Conservation (phyloP, 2,329 filamentous ascomycete species). For the Malbranchea cinnamomea region DNA sequence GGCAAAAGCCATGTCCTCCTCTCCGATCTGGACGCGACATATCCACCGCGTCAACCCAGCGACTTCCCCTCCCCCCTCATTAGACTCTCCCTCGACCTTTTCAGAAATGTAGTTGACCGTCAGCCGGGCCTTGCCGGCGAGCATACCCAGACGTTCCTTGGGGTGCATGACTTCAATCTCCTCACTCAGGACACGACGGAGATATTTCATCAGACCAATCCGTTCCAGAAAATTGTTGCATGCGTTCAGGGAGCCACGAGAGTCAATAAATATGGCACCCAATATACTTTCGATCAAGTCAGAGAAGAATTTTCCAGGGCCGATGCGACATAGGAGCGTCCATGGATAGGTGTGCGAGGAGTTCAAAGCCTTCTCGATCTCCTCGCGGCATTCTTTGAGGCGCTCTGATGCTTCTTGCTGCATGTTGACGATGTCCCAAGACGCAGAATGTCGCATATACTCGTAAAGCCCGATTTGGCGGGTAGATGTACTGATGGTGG, state of each 20-base stretch:
- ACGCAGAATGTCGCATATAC: slow-evolving; percentile 49
- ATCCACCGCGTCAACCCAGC: slow-evolving; percentile 7
- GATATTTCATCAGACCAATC: slow-evolving; percentile 49
- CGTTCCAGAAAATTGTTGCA: slow-evolving; percentile 48
- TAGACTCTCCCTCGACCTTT: slow-evolving; percentile 10
- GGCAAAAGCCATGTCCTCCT: slow-evolving; percentile 31
- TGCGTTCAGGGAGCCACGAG: slow-evolving; percentile 39
- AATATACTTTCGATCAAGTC: slow-evolving; percentile 71
- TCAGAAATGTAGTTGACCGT: slow-evolving; percentile 38
- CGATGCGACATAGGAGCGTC: slow-evolving; percentile 50
- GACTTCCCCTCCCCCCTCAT: too few relatives aligned
- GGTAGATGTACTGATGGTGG: too few relatives aligned
- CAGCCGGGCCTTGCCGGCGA: slow-evolving; percentile 38
- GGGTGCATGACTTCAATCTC: slow-evolving; percentile 44
- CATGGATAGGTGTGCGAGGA: slow-evolving; percentile 54
- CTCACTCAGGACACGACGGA: slow-evolving; percentile 44
- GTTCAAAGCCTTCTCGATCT: slow-evolving; percentile 38
- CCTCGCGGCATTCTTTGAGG: slow-evolving; percentile 34
- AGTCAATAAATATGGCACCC: slow-evolving; percentile 75
- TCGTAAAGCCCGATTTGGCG: slow-evolving; percentile 45
- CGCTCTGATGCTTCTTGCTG: slow-evolving; percentile 32
- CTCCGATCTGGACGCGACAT: slow-evolving; percentile 39
- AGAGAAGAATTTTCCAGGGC: slow-evolving; percentile 62
- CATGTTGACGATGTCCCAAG: slow-evolving; percentile 30
- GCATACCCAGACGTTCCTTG: slow-evolving; percentile 52